phyloP scores from a whole-genome alignment of 176 grass and related monocot species.

The Alopecurus myosuroides region DNA sequence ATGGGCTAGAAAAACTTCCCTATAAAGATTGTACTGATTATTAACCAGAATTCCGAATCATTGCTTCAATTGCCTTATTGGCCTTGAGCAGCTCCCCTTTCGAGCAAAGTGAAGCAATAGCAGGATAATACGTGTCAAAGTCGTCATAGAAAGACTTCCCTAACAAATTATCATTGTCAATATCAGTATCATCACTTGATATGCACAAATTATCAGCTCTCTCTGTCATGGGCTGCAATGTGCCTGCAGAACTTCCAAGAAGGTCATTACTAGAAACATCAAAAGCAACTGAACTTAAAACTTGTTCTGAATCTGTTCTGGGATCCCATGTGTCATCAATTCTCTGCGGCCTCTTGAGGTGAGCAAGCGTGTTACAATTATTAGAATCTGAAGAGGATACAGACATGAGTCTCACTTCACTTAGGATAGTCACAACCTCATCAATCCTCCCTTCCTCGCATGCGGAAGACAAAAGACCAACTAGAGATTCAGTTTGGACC shows the following conservation, averaged over 20 bases:
- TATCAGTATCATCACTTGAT: slow-evolving; percentile 23
- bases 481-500: slow-evolving; percentile 53
- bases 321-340: slow-evolving; percentile 28
- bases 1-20: background rate
- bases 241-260: background rate
- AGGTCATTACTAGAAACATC: slow-evolving; percentile 21
- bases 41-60: slow-evolving; percentile 75
- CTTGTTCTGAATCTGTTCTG: slow-evolving; percentile 12
- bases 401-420: slow-evolving; percentile 58
- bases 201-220: slow-evolving; percentile 32
- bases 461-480: slow-evolving; percentile 57
- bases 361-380: slow-evolving; percentile 15
- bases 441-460: slow-evolving; percentile 76
- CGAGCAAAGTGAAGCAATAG: slow-evolving; percentile 62
- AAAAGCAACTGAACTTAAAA: slow-evolving; percentile 8
- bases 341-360: slow-evolving; percentile 40
- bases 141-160: slow-evolving; percentile 52
- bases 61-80: slow-evolving; percentile 60
- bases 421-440: slow-evolving; percentile 70
- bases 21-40: slow-evolving; percentile 1
- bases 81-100: slow-evolving; percentile 70
- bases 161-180: slow-evolving; percentile 39
- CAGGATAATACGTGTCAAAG: slow-evolving; percentile 75
- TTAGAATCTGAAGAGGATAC: slow-evolving; percentile 39
- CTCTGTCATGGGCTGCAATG: slow-evolving; percentile 23